Percentiles rank a stretch among this genome's conserved stretches.
Conservation (phyloP, 495 filamentous ascomycete species). For the Geoglossum glabrum region DNA sequence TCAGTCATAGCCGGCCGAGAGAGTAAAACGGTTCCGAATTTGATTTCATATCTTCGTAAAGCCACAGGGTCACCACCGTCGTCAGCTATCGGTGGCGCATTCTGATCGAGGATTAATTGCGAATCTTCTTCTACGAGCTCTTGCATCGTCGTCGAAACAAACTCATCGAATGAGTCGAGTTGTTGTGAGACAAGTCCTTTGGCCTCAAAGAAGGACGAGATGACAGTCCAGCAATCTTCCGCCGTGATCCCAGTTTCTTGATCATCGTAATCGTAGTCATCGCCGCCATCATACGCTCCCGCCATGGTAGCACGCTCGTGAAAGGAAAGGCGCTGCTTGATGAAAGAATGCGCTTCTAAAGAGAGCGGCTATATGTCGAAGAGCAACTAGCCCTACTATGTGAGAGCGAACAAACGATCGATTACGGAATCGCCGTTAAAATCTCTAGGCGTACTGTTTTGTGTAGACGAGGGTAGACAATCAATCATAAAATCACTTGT, state of each 20-base stretch:
- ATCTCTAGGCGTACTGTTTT: too few relatives aligned
- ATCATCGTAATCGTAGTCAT: constrained; percentile 42
- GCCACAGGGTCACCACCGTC: constrained; percentile 47
- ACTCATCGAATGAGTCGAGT: constrained; percentile 95
- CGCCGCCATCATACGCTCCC: constrained; percentile 32
- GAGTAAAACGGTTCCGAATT: constrained; percentile 70
- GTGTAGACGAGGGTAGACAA: too few relatives aligned
- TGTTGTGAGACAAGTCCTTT: constrained; percentile 96
- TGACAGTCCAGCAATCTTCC: constrained; percentile 95
- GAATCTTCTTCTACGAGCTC: constrained; percentile 80
- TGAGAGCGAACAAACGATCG: too few relatives aligned
- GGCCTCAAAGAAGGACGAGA: constrained; percentile 82
- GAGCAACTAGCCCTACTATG: too few relatives aligned
- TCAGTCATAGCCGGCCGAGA: constrained; percentile 77
- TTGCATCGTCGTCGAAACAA: constrained; percentile 78
- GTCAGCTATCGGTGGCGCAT: constrained; percentile 45
- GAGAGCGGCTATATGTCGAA: too few relatives aligned
- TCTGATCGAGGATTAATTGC: constrained; percentile 72
- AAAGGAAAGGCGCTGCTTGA: too few relatives aligned
- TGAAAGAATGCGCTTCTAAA: too few relatives aligned
- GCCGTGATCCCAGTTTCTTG: constrained; percentile 55
- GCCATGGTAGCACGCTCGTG: constrained; percentile 22
- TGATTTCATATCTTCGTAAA: constrained; percentile 77
- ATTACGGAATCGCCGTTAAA: too few relatives aligned
- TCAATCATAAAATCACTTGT: too few relatives aligned